Evolutionary conservation across 768 basidiomycete species (phyloP).

Genomic region (Imleria badia): DNA sequence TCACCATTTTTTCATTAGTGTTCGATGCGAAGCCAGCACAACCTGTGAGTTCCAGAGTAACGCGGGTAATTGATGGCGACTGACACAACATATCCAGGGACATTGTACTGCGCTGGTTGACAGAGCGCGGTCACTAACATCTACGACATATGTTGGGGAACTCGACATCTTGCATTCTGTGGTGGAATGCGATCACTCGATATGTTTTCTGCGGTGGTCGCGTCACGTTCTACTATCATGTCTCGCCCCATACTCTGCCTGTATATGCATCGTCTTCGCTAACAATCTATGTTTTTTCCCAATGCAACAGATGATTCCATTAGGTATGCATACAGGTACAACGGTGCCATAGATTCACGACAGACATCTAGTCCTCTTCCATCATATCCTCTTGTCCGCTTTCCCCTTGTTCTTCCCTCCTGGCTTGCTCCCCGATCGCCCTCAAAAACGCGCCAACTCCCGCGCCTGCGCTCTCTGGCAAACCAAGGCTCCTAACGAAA

Average conservation of each 20-base stretch:
- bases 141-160: not conserved
- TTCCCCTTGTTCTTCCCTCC: constrained; percentile 39
- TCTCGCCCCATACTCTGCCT: not conserved
- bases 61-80: not conserved
- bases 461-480: constrained; percentile 82
- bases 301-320: not conserved
- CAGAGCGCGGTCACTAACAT: constrained; percentile 65
- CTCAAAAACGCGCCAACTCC: constrained; percentile 78
- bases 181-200: not conserved
- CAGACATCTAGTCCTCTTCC: constrained; percentile 66
- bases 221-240: not conserved
- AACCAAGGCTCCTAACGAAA: constrained; percentile 73
- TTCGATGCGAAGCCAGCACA: constrained; percentile 95
- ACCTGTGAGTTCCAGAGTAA: constrained; percentile 54
- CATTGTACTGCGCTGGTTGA: constrained; percentile 86
- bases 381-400: constrained; percentile 50
- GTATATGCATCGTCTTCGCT: not conserved
- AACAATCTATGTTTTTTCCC: not conserved
- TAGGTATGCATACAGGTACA: not conserved
- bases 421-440: constrained; percentile 75
- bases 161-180: not conserved
- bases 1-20: constrained; percentile 50
- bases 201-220: not conserved
- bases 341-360: not conserved
- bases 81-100: constrained; percentile 45